phyloP scores from a whole-genome alignment of 2,329 filamentous ascomycete species.

The Phyllosticta capitalensis region DNA sequence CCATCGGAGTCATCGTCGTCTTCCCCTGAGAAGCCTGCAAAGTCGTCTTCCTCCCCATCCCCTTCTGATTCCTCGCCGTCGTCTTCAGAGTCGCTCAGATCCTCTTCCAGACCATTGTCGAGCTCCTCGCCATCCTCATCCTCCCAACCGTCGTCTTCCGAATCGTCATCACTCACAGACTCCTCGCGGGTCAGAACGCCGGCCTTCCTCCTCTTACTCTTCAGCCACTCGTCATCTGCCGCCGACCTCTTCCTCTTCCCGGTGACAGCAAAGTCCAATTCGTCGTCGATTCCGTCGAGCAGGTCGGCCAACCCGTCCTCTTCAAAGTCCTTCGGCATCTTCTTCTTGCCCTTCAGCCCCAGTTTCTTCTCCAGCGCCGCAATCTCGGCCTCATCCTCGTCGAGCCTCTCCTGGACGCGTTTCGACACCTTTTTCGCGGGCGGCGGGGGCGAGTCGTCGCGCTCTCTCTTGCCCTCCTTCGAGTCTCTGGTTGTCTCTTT shows the following conservation, averaged over 20 bases:
- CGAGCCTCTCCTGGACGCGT: conserved; percentile 50
- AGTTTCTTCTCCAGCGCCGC: conserved; percentile 78
- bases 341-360: conserved; percentile 70
- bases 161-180: conserved; percentile 17
- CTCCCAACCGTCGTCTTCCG: conserved; percentile 24
- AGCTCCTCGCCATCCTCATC: conserved; percentile 19
- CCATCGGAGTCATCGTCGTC: conserved; percentile 19
- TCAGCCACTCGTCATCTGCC: conserved; percentile 54
- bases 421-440: conserved; percentile 23
- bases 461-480: conserved; percentile 16
- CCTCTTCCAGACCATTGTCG: conserved; percentile 24
- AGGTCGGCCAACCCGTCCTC: conserved; percentile 79
- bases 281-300: conserved; percentile 56
- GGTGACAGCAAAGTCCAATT: conserved; percentile 29
- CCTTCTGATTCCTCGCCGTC: conserved; percentile 17
- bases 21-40: conserved; percentile 10
- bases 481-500: conserved; percentile 14
- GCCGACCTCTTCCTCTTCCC: conserved; percentile 44
- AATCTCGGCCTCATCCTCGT: conserved; percentile 81
- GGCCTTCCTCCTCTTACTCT: conserved; percentile 48
- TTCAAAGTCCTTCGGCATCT: conserved; percentile 59
- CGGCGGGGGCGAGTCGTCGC: conserved; percentile 12
- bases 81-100: conserved; percentile 14
- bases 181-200: conserved; percentile 22
- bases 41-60: conserved; percentile 27